These are phyloP conservation scores for Trichopus zeylanicus DNA, from an alignment of 116 monocot genomes.

Conservation along the genomic window DNA sequence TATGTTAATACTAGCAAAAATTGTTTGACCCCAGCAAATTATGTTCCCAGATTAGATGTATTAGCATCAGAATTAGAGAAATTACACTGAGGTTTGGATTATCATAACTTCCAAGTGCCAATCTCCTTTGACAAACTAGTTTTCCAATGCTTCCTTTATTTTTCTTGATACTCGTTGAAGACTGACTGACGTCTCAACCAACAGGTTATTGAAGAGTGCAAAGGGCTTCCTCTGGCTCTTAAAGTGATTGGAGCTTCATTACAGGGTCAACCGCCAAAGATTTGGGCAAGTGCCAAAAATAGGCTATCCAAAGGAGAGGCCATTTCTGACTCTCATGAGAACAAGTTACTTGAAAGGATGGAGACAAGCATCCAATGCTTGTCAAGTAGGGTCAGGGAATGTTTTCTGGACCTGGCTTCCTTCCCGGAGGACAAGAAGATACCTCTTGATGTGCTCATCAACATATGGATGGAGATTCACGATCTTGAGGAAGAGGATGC, in stretches of 20 bases:
- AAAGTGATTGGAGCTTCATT: constrained; percentile 56
- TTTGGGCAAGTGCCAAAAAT: constrained; percentile 42
- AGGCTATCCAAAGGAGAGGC: constrained; percentile 37
- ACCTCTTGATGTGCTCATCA: constrained; percentile 43
- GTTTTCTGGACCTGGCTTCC: constrained; percentile 48
- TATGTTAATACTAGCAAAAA: not conserved
- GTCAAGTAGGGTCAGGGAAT: constrained; percentile 29
- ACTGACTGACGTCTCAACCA: not conserved
- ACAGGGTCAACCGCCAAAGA: constrained; percentile 37
- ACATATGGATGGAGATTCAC: constrained; percentile 52
- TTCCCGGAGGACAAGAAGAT: constrained; percentile 60
- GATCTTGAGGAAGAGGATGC: constrained; percentile 51
- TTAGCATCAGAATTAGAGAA: too few relatives aligned
- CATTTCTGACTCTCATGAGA: constrained; percentile 48
- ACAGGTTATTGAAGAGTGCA: constrained; percentile 53
- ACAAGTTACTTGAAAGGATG: constrained; percentile 39
- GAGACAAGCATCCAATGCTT: constrained; percentile 38
- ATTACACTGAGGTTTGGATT: not conserved
- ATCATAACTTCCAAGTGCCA: too few relatives aligned
- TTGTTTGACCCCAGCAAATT: too few relatives aligned
- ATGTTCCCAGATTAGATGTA: too few relatives aligned
- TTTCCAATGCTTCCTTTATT: not conserved
- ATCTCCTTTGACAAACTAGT: not conserved
- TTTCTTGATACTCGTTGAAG: not conserved
- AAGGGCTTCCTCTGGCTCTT: constrained; percentile 53